These are phyloP conservation scores for Achaetomiella virescens DNA, from an alignment of 495 filamentous ascomycete genomes.

Conservation along the genomic window DNA sequence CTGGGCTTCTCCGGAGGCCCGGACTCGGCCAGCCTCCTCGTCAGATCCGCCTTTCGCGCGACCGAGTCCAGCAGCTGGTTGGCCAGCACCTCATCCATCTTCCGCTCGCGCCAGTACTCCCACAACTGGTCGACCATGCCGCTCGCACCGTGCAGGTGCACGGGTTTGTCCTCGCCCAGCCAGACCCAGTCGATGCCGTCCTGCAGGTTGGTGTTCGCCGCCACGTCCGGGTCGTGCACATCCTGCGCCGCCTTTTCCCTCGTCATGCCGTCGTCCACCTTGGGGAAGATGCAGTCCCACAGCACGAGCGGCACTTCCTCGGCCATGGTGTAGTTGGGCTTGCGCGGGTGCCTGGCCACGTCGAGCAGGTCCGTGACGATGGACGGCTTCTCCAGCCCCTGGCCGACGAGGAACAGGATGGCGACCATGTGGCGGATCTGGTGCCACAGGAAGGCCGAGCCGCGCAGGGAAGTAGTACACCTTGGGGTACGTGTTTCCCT, in stretches of 20 bases:
- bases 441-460: slow-evolving; percentile 96
- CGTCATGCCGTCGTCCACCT: slow-evolving; percentile 12
- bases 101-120: slow-evolving; percentile 71
- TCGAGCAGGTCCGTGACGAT: slow-evolving; percentile 70
- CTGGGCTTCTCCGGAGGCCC: slow-evolving; percentile 19
- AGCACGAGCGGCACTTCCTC: slow-evolving; percentile 82
- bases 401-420: slow-evolving; percentile 84
- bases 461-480: slow-evolving; percentile 84
- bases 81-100: slow-evolving; percentile 83
- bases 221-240: slow-evolving; percentile 36
- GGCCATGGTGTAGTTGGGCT: slow-evolving; percentile 85
- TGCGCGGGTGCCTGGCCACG: slow-evolving; percentile 56
- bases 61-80: slow-evolving; percentile 59
- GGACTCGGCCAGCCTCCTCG: slow-evolving; percentile 5
- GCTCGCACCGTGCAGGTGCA: slow-evolving; percentile 48
- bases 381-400: slow-evolving; percentile 71
- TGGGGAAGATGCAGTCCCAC: slow-evolving; percentile 90
- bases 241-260: slow-evolving; percentile 7
- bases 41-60: slow-evolving; percentile 44
- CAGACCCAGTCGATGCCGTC: slow-evolving; percentile 79
- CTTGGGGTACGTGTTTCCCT: slow-evolving; percentile 42
- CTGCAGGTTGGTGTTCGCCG: slow-evolving; percentile 18
- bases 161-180: slow-evolving; percentile 51
- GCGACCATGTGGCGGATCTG: slow-evolving; percentile 90
- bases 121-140: slow-evolving; percentile 72